Conservation (phyloP, 2,329 filamentous ascomycete genomes). For the Cladosporium sp. region DNA sequence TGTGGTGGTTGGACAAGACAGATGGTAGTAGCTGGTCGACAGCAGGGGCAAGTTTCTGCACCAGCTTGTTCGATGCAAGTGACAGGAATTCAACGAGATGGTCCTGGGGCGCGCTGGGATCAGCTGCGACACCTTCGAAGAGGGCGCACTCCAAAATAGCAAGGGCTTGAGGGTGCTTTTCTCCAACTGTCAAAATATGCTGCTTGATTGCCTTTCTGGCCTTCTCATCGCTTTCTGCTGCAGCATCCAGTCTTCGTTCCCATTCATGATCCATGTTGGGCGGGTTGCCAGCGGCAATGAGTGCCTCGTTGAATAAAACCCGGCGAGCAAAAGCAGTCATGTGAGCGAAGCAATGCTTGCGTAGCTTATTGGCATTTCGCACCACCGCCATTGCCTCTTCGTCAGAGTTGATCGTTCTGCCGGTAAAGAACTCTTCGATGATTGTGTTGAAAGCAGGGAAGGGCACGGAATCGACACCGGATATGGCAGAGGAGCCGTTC, state of each 20-base stretch:
- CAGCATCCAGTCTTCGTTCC: constrained; percentile 75
- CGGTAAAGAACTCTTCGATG: constrained; percentile 47
- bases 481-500: constrained; percentile 45
- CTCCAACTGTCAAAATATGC: constrained; percentile 48
- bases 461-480: constrained; percentile 30
- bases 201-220: constrained; percentile 60
- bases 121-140: constrained; percentile 44
- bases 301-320: constrained; percentile 60
- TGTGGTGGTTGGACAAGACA: constrained; percentile 70
- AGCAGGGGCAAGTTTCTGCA: constrained; percentile 53
- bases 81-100: constrained; percentile 56
- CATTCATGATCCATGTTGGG: constrained; percentile 69
- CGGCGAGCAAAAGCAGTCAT: constrained; percentile 46
- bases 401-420: constrained; percentile 32
- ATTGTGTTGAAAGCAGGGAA: constrained; percentile 49
- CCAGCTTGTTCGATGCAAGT: constrained; percentile 53
- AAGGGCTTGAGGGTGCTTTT: constrained; percentile 40
- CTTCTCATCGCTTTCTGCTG: constrained; percentile 68
- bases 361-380: constrained; percentile 22
- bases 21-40: constrained; percentile 58
- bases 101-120: constrained; percentile 11
- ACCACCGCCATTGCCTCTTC: constrained; percentile 27
- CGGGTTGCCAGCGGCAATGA: constrained; percentile 44
- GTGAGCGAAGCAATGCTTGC: constrained; percentile 27
- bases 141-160: constrained; percentile 46